Evolutionary conservation across 352 stramenopile genomes (phyloP).

Genomic region (Pythium volutum): DNA sequence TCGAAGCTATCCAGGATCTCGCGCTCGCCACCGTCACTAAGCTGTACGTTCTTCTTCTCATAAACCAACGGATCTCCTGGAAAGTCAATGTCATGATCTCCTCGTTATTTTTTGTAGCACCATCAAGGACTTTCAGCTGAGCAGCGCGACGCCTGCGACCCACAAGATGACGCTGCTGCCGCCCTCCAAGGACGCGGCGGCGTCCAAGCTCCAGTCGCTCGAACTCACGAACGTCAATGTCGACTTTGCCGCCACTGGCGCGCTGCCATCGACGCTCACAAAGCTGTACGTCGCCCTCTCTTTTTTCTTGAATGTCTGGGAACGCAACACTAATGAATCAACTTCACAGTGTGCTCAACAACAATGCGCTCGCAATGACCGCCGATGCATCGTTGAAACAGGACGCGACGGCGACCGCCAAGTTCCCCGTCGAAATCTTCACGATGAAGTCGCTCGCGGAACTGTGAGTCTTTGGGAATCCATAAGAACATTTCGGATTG

Average conservation of each 20-base stretch:
- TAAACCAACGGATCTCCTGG: not conserved
- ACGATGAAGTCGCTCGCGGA: constrained; percentile 9
- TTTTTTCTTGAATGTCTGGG: not conserved
- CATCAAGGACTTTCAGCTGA: constrained; percentile 22
- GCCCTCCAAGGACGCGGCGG: not conserved
- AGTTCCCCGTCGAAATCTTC: constrained; percentile 20
- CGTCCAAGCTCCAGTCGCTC: constrained; percentile 12
- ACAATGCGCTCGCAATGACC: constrained; percentile 17
- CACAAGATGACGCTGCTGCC: constrained; percentile 17
- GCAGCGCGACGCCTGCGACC: not conserved
- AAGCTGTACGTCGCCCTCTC: constrained; percentile 12
- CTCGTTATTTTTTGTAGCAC: not conserved
- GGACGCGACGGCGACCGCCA: constrained; percentile 2
- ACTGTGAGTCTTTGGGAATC: constrained; percentile 3
- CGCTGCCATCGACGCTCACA: constrained; percentile 12
- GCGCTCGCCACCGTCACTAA: constrained; percentile 11
- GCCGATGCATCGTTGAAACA: constrained; percentile 2
- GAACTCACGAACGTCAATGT: constrained; percentile 19
- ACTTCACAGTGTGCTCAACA: constrained; percentile 17
- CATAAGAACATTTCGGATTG: too few relatives aligned
- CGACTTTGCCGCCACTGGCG: not conserved
- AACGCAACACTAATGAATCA: not conserved
- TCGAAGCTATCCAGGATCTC: constrained; percentile 18
- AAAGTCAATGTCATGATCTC: not conserved
- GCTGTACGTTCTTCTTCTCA: constrained; percentile 8